Conservation (phyloP, 1,284 basidiomycete species). For the Schizophyllum commune region DNA sequence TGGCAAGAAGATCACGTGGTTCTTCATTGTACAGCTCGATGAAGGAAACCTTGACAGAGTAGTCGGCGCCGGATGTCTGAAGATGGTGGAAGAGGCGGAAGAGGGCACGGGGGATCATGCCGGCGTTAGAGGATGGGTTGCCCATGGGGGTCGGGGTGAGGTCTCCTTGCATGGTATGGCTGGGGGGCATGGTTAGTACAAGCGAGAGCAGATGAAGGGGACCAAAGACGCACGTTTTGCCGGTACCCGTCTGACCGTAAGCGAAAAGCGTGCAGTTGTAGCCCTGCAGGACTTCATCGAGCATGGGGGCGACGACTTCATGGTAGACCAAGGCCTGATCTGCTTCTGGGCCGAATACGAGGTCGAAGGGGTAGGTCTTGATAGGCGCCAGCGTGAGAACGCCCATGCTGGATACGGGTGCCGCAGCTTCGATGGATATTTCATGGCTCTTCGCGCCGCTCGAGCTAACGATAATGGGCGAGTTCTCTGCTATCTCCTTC, state of each 20-base stretch:
- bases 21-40: slow-evolving; percentile 99
- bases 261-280: slow-evolving; percentile 99
- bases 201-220: neutral
- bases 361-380: slow-evolving; percentile 85
- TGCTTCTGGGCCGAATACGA: slow-evolving; percentile 95
- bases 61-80: slow-evolving; percentile 73
- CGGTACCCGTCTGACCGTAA: slow-evolving; percentile 98
- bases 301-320: slow-evolving; percentile 88
- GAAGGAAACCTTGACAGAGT: slow-evolving; percentile 90
- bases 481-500: slow-evolving; percentile 73
- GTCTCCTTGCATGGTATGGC: slow-evolving; percentile 95
- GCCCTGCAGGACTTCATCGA: slow-evolving; percentile 88
- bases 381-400: slow-evolving; percentile 61
- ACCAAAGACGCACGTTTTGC: slow-evolving; percentile 79
- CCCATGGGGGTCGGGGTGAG: slow-evolving; percentile 75
- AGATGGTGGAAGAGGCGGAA: slow-evolving; percentile 90
- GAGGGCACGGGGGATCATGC: slow-evolving; percentile 96
- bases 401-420: slow-evolving; percentile 57
- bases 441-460: slow-evolving; percentile 65
- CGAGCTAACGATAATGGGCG: slow-evolving; percentile 76
- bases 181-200: slow-evolving; percentile 24
- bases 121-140: slow-evolving; percentile 84
- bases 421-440: slow-evolving; percentile 72
- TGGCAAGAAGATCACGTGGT: slow-evolving; percentile 85
- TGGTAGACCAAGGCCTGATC: slow-evolving; percentile 94